Base-by-base conservation (phyloP, 345 rosid species). In the Anacardium occidentale region DNA sequence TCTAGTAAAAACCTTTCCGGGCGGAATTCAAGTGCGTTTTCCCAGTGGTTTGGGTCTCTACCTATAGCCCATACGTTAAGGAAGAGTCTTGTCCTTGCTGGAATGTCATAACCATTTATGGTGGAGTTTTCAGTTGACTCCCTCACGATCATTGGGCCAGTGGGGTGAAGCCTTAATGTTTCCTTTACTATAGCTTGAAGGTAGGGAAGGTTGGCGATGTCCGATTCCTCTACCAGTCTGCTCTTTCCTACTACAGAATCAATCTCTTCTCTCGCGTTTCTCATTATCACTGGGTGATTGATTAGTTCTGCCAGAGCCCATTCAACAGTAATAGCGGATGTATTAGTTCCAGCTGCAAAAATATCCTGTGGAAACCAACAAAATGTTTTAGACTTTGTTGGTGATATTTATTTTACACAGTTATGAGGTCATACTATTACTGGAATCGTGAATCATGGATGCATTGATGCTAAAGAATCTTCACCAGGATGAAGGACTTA, bases 301-400 rank as follows among this genome's bases (percentile, higher is more conserved):
- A 89, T 88, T 62, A 91, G 82, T 85, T 91, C 97, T 2, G 91
- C 77, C 58, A 87, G 76, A 70, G 97, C 90, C 97, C 93, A 91
- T 64, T 85, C 88, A 59, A 37, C 78, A 0, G 86, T 79, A 17
- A 82, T 71, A 0, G 94, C 87, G 2, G 91, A 83, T 56, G 92
- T 87, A 62, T 91, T 92, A 0, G 91, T 91, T 73, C 94, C 97
- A 8, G 85, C 94, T 1, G 69, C 85, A 74, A 89, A 91, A n/a
- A 86, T 78, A 55, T 91, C 88, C 92, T 89, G 83, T 45, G 18
- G 13, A 59, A 70, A 53, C 42, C 10, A 63, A 48, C 51, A 61
- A 37, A 13, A 14, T 29, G 32, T 32, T 13, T 26, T 37, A 11
- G 11, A 32, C 3, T 29, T 52, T 32, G 22, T 53, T 32, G 10